Conservation (phyloP, 345 rosid genomes). For the Gossypium raimondii region DNA sequence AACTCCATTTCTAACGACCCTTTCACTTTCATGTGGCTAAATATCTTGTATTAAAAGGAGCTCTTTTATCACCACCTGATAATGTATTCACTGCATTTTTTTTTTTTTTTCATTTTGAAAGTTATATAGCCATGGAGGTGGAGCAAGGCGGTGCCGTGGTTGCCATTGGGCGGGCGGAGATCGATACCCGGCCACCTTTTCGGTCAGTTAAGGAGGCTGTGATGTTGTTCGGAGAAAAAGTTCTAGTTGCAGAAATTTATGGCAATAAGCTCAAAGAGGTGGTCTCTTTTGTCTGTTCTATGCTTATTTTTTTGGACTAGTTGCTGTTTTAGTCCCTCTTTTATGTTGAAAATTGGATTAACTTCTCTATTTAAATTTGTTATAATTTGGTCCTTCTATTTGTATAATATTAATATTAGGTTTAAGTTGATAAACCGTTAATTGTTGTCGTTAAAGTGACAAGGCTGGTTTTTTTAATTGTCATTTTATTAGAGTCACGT, state of each 20-base stretch:
- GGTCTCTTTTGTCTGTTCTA: not conserved
- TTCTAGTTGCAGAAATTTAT: constrained; percentile 55
- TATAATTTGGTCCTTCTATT: no score
- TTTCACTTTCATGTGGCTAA: not conserved
- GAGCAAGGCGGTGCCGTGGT: constrained; percentile 12
- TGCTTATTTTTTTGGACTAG: no score
- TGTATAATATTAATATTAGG: no score
- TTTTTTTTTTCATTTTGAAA: no score
- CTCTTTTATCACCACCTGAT: not conserved
- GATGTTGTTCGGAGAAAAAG: constrained; percentile 58
- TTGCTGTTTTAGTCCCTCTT: no score
- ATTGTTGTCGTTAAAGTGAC: no score
- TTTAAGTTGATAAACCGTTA: no score
- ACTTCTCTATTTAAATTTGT: no score
- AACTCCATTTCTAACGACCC: constrained; percentile 20
- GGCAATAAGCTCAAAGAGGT: constrained; percentile 49
- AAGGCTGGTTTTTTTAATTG: no score
- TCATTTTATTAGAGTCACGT: no score
- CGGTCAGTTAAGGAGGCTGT: constrained; percentile 79
- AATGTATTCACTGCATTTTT: not conserved
- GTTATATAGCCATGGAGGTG: not conserved
- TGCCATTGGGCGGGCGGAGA: constrained; percentile 45
- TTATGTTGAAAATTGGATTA: no score
- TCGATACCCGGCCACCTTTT: constrained; percentile 68
- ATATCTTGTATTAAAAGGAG: not conserved